Evolutionary conservation across 495 filamentous ascomycete genomes (phyloP).

Genomic region (Echria macrotheca): DNA sequence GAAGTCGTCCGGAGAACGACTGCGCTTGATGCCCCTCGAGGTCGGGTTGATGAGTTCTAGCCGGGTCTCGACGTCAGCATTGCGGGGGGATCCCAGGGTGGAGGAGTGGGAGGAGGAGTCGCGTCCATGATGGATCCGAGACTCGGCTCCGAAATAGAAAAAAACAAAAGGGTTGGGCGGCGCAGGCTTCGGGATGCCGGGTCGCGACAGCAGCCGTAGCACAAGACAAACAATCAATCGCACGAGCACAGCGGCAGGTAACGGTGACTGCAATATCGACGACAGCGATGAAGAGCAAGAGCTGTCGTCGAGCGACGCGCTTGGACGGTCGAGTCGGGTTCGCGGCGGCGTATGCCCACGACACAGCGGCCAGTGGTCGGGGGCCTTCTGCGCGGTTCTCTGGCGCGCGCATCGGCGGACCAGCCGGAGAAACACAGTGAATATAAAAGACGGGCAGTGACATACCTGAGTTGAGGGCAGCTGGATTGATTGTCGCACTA

Average conservation of each 20-base stretch:
- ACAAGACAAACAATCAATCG: too few relatives aligned
- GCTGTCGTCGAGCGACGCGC: too few relatives aligned
- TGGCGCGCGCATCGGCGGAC: slow-evolving; percentile 3
- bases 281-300: too few relatives aligned
- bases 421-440: not conserved
- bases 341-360: too few relatives aligned
- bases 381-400: not conserved
- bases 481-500: slow-evolving; percentile 53
- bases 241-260: too few relatives aligned
- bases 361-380: too few relatives aligned
- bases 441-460: slow-evolving; percentile 18
- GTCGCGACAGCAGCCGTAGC: too few relatives aligned
- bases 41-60: slow-evolving; percentile 35
- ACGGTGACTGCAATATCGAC: too few relatives aligned
- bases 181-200: too few relatives aligned
- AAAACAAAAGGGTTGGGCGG: too few relatives aligned
- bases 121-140: slow-evolving; percentile 13
- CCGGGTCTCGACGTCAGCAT: slow-evolving; percentile 22
- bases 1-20: slow-evolving; percentile 80
- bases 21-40: slow-evolving; percentile 82
- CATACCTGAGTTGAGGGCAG: slow-evolving; percentile 50
- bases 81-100: slow-evolving; percentile 1
- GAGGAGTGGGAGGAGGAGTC: not conserved
- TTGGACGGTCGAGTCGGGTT: too few relatives aligned
- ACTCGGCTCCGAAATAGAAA: too few relatives aligned